Evolutionary conservation across 495 filamentous ascomycete genomes (phyloP).

Genomic region (Penicillium lividum): DNA sequence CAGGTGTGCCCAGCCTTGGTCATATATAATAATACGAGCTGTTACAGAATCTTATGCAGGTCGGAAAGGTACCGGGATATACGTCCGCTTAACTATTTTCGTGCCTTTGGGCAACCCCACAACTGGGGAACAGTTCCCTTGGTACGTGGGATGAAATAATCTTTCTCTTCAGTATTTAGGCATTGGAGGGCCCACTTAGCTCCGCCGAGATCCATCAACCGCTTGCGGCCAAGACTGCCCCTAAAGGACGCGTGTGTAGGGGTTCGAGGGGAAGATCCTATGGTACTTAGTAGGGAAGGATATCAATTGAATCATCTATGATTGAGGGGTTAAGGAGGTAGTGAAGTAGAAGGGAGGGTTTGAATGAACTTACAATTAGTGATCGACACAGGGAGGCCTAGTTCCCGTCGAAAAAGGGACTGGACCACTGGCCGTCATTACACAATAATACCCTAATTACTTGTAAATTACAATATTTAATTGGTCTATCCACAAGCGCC

Average conservation of each 20-base stretch:
- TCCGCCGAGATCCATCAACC: constrained; percentile 31
- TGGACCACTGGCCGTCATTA: background rate
- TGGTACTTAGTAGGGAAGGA: background rate
- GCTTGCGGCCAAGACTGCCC: constrained; percentile 32
- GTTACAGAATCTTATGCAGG: background rate
- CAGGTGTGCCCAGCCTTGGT: background rate
- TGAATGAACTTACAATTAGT: background rate
- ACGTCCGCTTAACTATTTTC: background rate
- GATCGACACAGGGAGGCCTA: constrained; percentile 2
- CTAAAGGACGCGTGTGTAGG: constrained; percentile 28
- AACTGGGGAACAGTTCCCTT: constrained; percentile 23
- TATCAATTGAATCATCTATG: background rate
- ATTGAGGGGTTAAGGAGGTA: background rate
- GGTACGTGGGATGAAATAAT: constrained; percentile 17
- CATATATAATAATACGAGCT: background rate
- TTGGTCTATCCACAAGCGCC: background rate
- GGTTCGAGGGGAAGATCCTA: background rate
- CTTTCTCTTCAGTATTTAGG: constrained; percentile 11
- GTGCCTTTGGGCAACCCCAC: constrained; percentile 13
- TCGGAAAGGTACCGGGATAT: background rate
- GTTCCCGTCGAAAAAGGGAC: constrained; percentile 3
- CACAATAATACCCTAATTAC: background rate
- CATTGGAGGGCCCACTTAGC: constrained; percentile 18
- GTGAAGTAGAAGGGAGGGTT: background rate
- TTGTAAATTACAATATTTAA: background rate